Conservation (phyloP, 306 rosid species). For the Acacia melanoxylon region DNA sequence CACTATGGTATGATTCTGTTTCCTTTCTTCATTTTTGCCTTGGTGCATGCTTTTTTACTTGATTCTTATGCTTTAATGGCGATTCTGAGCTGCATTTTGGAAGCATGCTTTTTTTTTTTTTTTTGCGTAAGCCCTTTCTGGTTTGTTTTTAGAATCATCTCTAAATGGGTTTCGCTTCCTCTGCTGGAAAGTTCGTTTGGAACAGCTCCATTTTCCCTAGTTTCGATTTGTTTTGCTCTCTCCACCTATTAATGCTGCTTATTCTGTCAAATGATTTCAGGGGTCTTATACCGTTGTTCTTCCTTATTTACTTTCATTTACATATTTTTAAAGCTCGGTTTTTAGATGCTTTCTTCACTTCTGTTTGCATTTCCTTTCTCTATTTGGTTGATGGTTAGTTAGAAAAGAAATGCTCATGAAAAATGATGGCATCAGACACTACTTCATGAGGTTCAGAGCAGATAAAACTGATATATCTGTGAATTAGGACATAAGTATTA, state of each 20-base stretch:
- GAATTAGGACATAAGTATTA: not conserved
- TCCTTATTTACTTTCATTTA: conserved; percentile 18
- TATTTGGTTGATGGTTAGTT: not conserved
- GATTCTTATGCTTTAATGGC: not conserved
- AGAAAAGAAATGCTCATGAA: not conserved
- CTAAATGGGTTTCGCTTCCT: conserved; percentile 14
- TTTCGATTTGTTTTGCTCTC: not conserved
- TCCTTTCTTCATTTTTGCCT: not conserved
- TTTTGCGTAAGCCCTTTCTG: not conserved
- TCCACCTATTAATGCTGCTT: not conserved
- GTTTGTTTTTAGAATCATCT: conserved; percentile 5
- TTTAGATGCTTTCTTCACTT: conserved; percentile 20
- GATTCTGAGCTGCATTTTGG: conserved; percentile 7
- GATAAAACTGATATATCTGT: not conserved
- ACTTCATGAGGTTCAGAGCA: not conserved
- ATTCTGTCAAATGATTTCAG: not conserved
- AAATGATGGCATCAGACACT: not conserved
- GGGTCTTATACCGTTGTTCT: not conserved
- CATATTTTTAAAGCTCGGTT: conserved; percentile 12
- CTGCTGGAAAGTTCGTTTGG: conserved; percentile 4
- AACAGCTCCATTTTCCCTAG: not conserved
- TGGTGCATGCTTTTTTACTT: not conserved
- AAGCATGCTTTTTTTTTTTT: not conserved
- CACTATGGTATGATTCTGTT: conserved; percentile 60
- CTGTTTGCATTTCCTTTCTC: conserved; percentile 11